Evolutionary conservation across 208 protist genomes (phyloP).

Genomic region (Endotrypanum monterogeii): DNA sequence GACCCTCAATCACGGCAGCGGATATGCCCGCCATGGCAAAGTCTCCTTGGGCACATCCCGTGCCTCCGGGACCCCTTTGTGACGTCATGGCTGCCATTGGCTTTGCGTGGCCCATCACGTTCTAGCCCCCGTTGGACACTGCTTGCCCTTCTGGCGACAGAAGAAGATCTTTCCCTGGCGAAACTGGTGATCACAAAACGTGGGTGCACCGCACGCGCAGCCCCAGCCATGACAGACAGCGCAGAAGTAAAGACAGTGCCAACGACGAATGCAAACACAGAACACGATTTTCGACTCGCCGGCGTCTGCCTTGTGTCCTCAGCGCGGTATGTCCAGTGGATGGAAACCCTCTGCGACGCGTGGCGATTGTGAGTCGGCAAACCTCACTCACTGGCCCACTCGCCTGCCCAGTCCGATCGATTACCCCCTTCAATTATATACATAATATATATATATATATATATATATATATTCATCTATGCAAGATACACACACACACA

Average conservation of each 20-base stretch:
- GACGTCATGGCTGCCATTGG: slow-evolving; percentile 16
- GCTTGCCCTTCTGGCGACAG: slow-evolving; percentile 15
- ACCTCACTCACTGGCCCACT: not conserved
- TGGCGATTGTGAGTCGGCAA: slow-evolving; percentile 3
- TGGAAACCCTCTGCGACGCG: slow-evolving; percentile 7
- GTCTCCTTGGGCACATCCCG: slow-evolving; percentile 23
- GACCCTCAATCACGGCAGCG: not conserved
- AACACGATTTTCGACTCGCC: not conserved
- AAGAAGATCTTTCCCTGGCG: slow-evolving; percentile 14
- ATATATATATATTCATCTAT: too few relatives aligned
- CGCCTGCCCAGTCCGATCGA: not conserved
- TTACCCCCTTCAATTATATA: too few relatives aligned
- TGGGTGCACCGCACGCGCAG: not conserved
- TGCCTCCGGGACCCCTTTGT: slow-evolving; percentile 13
- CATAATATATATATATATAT: too few relatives aligned
- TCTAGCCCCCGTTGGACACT: not conserved
- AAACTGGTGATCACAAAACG: not conserved
- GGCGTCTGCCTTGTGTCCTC: slow-evolving; percentile 12
- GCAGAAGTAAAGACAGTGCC: not conserved
- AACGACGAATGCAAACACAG: not conserved
- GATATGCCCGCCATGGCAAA: not conserved
- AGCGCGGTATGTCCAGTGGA: slow-evolving; percentile 20
- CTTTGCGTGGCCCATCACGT: not conserved
- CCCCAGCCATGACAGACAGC: not conserved
- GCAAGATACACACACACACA: too few relatives aligned